Evolutionary conservation across 2,329 filamentous ascomycete species (phyloP).

Genomic region (Volutella citrinella): DNA sequence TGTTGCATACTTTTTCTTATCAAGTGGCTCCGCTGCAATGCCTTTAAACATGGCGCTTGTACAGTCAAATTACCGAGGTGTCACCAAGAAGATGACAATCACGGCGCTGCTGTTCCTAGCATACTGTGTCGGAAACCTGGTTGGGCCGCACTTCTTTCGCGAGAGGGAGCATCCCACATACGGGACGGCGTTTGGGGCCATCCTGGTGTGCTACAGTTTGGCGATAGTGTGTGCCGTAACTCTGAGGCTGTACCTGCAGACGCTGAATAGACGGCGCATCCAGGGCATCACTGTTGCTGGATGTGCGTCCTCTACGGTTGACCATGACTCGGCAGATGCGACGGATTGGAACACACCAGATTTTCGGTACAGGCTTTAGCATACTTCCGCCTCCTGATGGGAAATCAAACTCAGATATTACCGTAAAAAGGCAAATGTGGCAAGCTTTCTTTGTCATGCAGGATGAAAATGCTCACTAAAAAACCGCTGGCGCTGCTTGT

Average conservation of each 20-base stretch:
- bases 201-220: conserved; percentile 55
- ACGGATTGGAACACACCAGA: conserved; percentile 59
- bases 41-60: conserved; percentile 54
- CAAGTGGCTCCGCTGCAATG: conserved; percentile 50
- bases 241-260: conserved; percentile 46
- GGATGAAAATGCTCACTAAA: too few relatives aligned
- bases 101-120: conserved; percentile 53
- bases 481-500: too few relatives aligned
- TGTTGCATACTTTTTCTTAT: conserved; percentile 56
- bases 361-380: conserved; percentile 54
- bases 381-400: too few relatives aligned
- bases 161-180: conserved; percentile 48
- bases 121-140: conserved; percentile 56
- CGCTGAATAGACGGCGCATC: conserved; percentile 41
- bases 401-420: too few relatives aligned
- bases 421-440: too few relatives aligned
- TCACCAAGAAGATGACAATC: conserved; percentile 60
- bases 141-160: conserved; percentile 54
- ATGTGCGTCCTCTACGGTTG: conserved; percentile 39
- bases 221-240: conserved; percentile 41
- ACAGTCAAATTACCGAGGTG: conserved; percentile 53
- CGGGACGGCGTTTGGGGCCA: conserved; percentile 51
- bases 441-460: too few relatives aligned
- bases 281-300: conserved; percentile 43
- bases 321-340: conserved; percentile 50